Evolutionary conservation across 257 asterid species (phyloP), one percentile per base, ranked within the genome.

Genomic region (Prunella vulgaris): DNA sequence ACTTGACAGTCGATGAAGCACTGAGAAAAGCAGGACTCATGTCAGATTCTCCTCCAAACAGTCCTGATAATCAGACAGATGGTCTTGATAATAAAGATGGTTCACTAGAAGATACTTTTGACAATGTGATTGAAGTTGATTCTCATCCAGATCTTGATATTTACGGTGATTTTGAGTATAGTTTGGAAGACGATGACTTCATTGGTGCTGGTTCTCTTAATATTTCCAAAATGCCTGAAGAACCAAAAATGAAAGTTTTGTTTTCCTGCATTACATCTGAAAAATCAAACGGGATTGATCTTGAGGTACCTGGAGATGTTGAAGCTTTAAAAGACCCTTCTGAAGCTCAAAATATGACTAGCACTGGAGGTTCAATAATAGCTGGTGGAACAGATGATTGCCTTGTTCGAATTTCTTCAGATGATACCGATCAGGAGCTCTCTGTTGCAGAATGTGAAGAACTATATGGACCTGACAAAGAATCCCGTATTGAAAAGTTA

Each of bases 121-220:
- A 82, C 70, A 79, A 90, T 80, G 82, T 93, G 61, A 58, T 90
- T 28, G 96, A 87, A 76, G 82, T 74, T 64, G 95, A 86, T 67
- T 70, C 88, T 80, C 89, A 81, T 62, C 83, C 90, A n/a, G 99
- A 86, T 27, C 85, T 90, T 53, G 99, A 93, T 74, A 93, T 90
- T 27, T 90, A 93, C 13, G 97, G 96, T 68, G 99, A 93, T 83
- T 93, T 90, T 70, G 97, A 93, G 84, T 90, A 90, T 74, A 80
- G 78, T 84, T 80, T 93, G 86, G 99, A 93, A 48, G 99, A 90
- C 60, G 96, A 88, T 21, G 95, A 90, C 77, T 81, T 87, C 77
- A 70, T 89, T 59, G 95, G 93, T 72, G 93, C 86, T 77, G 73
- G 79, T 76, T 71, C 88, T 67, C 61, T 83, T 46, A 80, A 69